Evolutionary conservation across 352 stramenopile species (phyloP).

Genomic region (Pythium volutum): DNA sequence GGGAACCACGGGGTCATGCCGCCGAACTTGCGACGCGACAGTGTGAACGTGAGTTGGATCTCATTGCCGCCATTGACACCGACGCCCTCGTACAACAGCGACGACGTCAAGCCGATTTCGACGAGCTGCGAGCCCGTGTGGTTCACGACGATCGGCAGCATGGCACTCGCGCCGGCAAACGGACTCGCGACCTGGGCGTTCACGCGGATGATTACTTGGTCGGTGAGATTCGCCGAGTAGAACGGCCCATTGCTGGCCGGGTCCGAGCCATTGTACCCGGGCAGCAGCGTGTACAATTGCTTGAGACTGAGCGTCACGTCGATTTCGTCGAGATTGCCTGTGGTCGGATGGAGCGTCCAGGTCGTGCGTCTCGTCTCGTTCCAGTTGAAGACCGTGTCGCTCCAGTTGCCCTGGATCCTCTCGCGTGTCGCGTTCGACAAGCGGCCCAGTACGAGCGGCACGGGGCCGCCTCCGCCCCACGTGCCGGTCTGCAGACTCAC

Average conservation of each 20-base stretch:
- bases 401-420: neutral
- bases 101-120: slow-evolving; percentile 36
- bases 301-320: slow-evolving; percentile 56
- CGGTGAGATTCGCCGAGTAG: slow-evolving; percentile 33
- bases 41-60: slow-evolving; percentile 19
- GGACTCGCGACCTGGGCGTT: slow-evolving; percentile 22
- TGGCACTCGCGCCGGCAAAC: slow-evolving; percentile 16
- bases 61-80: slow-evolving; percentile 26
- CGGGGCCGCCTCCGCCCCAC: neutral
- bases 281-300: slow-evolving; percentile 51
- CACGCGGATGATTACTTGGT: slow-evolving; percentile 48
- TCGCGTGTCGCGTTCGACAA: slow-evolving; percentile 23
- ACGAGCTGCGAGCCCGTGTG: slow-evolving; percentile 42
- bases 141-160: slow-evolving; percentile 44
- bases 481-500: neutral
- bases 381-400: slow-evolving; percentile 8
- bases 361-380: slow-evolving; percentile 35
- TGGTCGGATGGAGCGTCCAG: slow-evolving; percentile 39
- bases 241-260: slow-evolving; percentile 30
- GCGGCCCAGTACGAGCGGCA: slow-evolving; percentile 35
- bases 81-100: slow-evolving; percentile 21
- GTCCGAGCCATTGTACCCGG: slow-evolving; percentile 18
- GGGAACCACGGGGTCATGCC: slow-evolving; percentile 33
- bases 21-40: slow-evolving; percentile 35
- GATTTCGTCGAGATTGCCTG: slow-evolving; percentile 27